Evolutionary conservation across 2,329 filamentous ascomycete species (phyloP).

Genomic region (Rhynchosporium graminicola): DNA sequence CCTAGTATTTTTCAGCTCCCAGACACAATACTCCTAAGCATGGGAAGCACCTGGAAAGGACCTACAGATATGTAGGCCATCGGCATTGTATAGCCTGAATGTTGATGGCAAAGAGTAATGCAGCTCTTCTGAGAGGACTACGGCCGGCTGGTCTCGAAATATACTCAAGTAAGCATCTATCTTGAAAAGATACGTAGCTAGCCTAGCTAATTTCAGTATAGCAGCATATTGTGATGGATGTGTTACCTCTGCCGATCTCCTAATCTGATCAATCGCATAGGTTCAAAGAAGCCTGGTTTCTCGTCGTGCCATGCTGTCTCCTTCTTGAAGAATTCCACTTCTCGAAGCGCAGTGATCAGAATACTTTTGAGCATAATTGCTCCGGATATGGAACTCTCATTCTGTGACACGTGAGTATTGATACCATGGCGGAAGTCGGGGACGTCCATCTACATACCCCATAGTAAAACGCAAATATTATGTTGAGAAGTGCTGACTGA

Average conservation of each 20-base stretch:
- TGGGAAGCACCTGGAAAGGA: background rate
- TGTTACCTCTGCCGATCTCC: conserved; percentile 44
- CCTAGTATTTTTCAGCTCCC: background rate
- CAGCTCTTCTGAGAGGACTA: conserved; percentile 44
- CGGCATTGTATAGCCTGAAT: conserved; percentile 43
- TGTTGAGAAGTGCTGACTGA: conserved; percentile 43
- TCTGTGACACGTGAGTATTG: conserved; percentile 32
- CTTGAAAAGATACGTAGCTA: conserved; percentile 43
- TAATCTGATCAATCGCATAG: conserved; percentile 39
- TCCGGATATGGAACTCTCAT: conserved; percentile 39
- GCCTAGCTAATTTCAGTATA: conserved; percentile 32
- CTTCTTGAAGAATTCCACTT: conserved; percentile 43
- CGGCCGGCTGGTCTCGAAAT: conserved; percentile 39
- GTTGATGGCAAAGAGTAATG: conserved; percentile 42
- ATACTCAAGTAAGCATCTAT: conserved; percentile 45
- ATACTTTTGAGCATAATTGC: conserved; percentile 42
- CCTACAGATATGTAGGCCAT: conserved; percentile 42
- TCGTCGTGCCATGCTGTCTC: conserved; percentile 43
- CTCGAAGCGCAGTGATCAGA: conserved; percentile 42
- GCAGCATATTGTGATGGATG: background rate
- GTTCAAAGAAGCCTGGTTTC: conserved; percentile 44
- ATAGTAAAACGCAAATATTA: conserved; percentile 43
- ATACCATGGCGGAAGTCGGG: background rate
- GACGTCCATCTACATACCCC: conserved; percentile 25
- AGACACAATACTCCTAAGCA: background rate